These are phyloP conservation scores for Erucastrum elatum DNA, from an alignment of 345 rosid genomes.

Conservation along the genomic window DNA sequence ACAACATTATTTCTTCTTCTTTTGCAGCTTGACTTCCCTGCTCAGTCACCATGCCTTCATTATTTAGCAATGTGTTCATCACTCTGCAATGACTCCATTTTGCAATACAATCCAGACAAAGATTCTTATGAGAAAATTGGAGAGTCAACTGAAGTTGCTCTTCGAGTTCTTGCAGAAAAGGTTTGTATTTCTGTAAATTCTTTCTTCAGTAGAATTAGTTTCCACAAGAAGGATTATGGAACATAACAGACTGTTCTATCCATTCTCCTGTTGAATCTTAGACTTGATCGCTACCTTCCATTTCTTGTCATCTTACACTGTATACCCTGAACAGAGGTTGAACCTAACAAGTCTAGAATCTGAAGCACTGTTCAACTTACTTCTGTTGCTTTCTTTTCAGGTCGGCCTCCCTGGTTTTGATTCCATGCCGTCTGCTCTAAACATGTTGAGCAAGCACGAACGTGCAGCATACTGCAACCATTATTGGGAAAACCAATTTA, in stretches of 20 bases:
- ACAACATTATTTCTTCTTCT: slow-evolving; percentile 19
- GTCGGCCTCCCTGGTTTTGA: slow-evolving; percentile 99
- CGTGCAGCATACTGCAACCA: slow-evolving; percentile 98
- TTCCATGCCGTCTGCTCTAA: slow-evolving; percentile 89
- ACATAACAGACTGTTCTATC: not conserved
- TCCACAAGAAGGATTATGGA: slow-evolving; percentile 7
- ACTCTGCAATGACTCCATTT: slow-evolving; percentile 88
- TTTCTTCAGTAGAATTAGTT: not conserved
- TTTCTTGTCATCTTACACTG: slow-evolving; percentile 17
- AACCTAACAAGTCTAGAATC: slow-evolving; percentile 10
- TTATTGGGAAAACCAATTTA: slow-evolving; percentile 91
- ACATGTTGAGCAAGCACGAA: slow-evolving; percentile 92
- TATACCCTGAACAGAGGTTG: not conserved
- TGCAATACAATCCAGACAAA: slow-evolving; percentile 96
- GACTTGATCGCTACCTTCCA: not conserved
- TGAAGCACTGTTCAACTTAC: slow-evolving; percentile 16
- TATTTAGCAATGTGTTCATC: slow-evolving; percentile 95
- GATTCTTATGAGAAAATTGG: slow-evolving; percentile 92
- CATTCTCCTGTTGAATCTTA: slow-evolving; percentile 8
- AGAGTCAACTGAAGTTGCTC: slow-evolving; percentile 98
- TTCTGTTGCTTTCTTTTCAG: slow-evolving; percentile 50
- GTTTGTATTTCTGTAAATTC: slow-evolving; percentile 44
- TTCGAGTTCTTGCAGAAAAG: slow-evolving; percentile 94
- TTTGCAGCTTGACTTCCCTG: slow-evolving; percentile 88
- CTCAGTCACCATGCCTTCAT: slow-evolving; percentile 91